A percentile compares a stretch with the other conserved stretches of the same genome.
These are phyloP conservation scores for Magnusiomyces fungicola DNA, from an alignment of 1,139 yeast genomes.

Conservation along the genomic window DNA sequence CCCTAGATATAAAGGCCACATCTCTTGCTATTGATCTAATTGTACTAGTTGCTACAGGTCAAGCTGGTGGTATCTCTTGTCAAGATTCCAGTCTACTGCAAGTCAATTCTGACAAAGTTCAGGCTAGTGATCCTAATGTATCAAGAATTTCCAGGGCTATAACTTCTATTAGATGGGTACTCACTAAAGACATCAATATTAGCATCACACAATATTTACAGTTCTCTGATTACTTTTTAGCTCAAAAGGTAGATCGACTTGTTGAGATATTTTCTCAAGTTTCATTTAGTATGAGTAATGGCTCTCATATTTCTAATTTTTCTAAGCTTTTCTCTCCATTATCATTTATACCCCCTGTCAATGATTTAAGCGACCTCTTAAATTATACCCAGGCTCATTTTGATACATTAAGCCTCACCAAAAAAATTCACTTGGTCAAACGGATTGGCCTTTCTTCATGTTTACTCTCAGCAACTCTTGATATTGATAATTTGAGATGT, in stretches of 20 bases:
- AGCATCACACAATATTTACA: too few relatives aligned
- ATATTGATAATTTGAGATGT: not conserved
- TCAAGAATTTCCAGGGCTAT: too few relatives aligned
- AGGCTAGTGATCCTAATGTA: not conserved
- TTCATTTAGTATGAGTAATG: too few relatives aligned
- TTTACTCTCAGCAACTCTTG: slow-evolving; percentile 1
- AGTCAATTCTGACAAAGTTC: not conserved
- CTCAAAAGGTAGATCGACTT: too few relatives aligned
- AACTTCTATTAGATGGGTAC: too few relatives aligned
- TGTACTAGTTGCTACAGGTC: not conserved
- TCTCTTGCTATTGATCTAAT: slow-evolving; percentile 13
- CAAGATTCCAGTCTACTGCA: not conserved
- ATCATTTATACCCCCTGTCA: too few relatives aligned
- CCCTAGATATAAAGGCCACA: slow-evolving; percentile 10
- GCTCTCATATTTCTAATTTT: too few relatives aligned
- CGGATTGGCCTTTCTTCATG: slow-evolving; percentile 1
- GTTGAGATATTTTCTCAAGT: too few relatives aligned
- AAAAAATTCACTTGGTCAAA: slow-evolving; percentile 1
- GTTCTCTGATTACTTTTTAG: too few relatives aligned
- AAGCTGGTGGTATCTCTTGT: not conserved
- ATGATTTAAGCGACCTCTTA: too few relatives aligned
- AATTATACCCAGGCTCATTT: slow-evolving; percentile 1
- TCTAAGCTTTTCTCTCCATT: too few relatives aligned
- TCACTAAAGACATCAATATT: too few relatives aligned
- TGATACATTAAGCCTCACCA: not conserved